Percentiles rank a stretch among this genome's conserved stretches.
phyloP scores from a whole-genome alignment of 257 asterid species.

The Nicotiana noctiflora region DNA sequence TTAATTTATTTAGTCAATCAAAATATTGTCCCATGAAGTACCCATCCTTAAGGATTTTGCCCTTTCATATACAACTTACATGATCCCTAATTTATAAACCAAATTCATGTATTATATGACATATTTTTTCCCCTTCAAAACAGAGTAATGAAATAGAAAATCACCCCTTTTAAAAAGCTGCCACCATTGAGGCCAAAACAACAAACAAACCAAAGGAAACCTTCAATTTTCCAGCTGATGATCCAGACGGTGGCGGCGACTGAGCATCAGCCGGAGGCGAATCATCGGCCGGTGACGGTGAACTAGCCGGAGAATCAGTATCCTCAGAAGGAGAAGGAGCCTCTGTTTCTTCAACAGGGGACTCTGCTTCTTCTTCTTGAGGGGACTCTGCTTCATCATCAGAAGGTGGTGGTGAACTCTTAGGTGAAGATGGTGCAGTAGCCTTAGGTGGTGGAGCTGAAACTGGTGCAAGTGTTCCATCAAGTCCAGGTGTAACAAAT shows the following conservation, averaged over 20 bases:
- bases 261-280: neutral
- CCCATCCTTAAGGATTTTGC: neutral
- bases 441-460: slow-evolving; percentile 29
- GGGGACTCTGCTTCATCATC: neutral
- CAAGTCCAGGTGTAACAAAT: slow-evolving; percentile 53
- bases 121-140: too few relatives aligned
- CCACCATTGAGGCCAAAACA: neutral
- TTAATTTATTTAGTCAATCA: neutral
- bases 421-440: slow-evolving; percentile 25
- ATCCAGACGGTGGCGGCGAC: neutral
- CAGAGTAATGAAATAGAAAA: too few relatives aligned
- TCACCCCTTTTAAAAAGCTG: neutral
- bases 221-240: neutral
- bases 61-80: neutral
- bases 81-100: neutral
- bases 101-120: too few relatives aligned
- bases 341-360: neutral
- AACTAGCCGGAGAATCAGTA: neutral
- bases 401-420: slow-evolving; percentile 12
- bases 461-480: slow-evolving; percentile 15
- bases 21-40: neutral
- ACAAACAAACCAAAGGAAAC: slow-evolving; percentile 6
- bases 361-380: neutral
- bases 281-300: neutral
- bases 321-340: neutral